A percentile compares a stretch with the other conserved stretches of the same genome.
phyloP scores from a whole-genome alignment of 1,284 basidiomycete genomes.

The Inonotus hispidus region DNA sequence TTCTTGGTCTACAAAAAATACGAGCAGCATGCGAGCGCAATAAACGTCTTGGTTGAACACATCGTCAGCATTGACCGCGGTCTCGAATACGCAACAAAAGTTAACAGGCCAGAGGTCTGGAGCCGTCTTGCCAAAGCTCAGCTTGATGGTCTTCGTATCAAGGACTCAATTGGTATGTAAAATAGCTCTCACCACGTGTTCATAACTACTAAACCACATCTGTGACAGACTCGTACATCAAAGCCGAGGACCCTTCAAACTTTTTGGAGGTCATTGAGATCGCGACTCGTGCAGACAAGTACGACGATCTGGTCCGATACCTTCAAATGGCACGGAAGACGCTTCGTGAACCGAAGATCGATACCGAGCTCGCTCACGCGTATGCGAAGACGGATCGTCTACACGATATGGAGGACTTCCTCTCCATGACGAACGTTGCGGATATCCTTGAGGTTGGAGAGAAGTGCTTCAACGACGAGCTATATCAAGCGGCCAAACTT shows the following conservation, averaged over 20 bases:
- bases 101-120: slow-evolving; percentile 97
- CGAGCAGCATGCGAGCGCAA: slow-evolving; percentile 89
- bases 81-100: slow-evolving; percentile 93
- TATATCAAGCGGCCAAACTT: slow-evolving; percentile 96
- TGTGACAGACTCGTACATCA: slow-evolving; percentile 90
- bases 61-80: slow-evolving; percentile 98
- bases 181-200: not conserved
- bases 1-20: slow-evolving; percentile 96
- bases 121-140: slow-evolving; percentile 98
- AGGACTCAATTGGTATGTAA: slow-evolving; percentile 84
- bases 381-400: slow-evolving; percentile 96
- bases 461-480: slow-evolving; percentile 98
- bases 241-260: slow-evolving; percentile 95
- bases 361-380: slow-evolving; percentile 94
- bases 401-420: slow-evolving; percentile 99
- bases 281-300: slow-evolving; percentile 92
- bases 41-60: slow-evolving; percentile 97
- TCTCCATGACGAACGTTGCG: slow-evolving; percentile 98
- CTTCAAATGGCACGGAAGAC: slow-evolving; percentile 99
- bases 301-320: slow-evolving; percentile 96
- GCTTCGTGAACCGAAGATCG: slow-evolving; percentile 95
- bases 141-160: slow-evolving; percentile 96
- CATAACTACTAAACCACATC: not conserved
- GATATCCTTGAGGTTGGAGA: slow-evolving; percentile 96
- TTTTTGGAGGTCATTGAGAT: slow-evolving; percentile 97